Evolutionary conservation across 176 grass and related monocot species (phyloP).

Genomic region (Cenchrus fungigraminus): DNA sequence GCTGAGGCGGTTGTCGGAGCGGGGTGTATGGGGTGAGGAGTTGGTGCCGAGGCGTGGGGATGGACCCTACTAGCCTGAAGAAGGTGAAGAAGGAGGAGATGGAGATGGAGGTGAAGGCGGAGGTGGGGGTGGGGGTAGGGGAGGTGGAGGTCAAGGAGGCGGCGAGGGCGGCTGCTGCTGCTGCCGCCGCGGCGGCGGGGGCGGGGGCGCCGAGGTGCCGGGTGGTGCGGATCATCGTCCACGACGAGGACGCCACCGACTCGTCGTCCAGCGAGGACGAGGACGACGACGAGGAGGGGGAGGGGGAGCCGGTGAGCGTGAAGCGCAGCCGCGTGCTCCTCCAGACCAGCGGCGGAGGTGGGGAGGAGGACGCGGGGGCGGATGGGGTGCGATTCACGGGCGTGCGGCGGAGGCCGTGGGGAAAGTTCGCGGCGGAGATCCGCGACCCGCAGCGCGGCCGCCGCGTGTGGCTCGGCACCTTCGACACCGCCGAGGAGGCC

Average conservation of each 20-base stretch:
- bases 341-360: neutral
- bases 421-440: conserved; percentile 71
- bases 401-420: conserved; percentile 70
- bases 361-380: no score
- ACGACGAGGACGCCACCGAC: conserved; percentile 75
- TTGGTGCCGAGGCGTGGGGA: neutral
- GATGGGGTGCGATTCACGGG: conserved; percentile 48
- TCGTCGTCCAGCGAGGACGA: conserved; percentile 60
- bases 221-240: conserved; percentile 54
- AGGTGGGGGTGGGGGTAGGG: neutral
- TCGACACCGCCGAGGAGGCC: conserved; percentile 94
- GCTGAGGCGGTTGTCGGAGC: neutral
- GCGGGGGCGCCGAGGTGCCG: neutral
- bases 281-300: neutral
- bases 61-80: conserved; percentile 28
- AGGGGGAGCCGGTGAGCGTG: neutral
- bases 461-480: conserved; percentile 95
- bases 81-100: no score
- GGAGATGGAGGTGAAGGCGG: neutral
- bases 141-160: neutral
- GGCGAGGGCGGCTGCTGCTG: neutral
- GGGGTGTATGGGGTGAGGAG: conserved; percentile 22
- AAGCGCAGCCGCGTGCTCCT: conserved; percentile 5
- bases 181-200: neutral
- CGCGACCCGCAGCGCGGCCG: conserved; percentile 52